These are phyloP conservation scores for Chlamydomonas sphaeroides DNA, from an alignment of 139 green algal genomes.

Conservation along the genomic window DNA sequence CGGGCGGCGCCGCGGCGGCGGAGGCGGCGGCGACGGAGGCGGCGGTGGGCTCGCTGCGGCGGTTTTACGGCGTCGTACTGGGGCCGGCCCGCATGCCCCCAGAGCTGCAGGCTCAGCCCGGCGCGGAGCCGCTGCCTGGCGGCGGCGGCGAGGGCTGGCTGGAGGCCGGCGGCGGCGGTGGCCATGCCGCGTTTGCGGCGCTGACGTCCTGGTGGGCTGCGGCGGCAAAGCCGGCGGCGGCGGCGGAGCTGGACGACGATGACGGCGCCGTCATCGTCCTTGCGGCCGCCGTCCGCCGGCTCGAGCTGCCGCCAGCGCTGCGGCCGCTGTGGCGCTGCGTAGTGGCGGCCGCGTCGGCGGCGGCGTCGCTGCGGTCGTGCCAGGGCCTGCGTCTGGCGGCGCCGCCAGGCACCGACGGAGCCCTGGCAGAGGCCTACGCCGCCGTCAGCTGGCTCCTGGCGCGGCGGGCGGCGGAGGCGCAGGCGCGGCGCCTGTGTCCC, in stretches of 20 bases:
- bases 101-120: background rate
- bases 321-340: conserved; percentile 19
- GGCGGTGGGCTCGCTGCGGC: conserved; percentile 1
- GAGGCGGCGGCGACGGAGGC: background rate
- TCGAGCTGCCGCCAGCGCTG: conserved; percentile 1
- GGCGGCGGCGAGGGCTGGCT: background rate
- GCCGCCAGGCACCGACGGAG: background rate
- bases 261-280: background rate
- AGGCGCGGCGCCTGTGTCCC: background rate
- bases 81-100: background rate
- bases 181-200: conserved; percentile 6
- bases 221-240: background rate
- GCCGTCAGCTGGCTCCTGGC: background rate
- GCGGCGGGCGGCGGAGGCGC: background rate
- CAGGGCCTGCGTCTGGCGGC: background rate
- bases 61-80: background rate
- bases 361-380: background rate
- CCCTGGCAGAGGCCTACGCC: conserved; percentile 9
- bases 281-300: background rate
- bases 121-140: background rate
- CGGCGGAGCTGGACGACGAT: background rate
- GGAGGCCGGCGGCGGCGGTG: background rate
- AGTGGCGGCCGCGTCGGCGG: background rate
- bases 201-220: conserved; percentile 12
- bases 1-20: background rate